Evolutionary conservation across 202 grass and related monocot species (phyloP).

Genomic region (Carex arenaria): DNA sequence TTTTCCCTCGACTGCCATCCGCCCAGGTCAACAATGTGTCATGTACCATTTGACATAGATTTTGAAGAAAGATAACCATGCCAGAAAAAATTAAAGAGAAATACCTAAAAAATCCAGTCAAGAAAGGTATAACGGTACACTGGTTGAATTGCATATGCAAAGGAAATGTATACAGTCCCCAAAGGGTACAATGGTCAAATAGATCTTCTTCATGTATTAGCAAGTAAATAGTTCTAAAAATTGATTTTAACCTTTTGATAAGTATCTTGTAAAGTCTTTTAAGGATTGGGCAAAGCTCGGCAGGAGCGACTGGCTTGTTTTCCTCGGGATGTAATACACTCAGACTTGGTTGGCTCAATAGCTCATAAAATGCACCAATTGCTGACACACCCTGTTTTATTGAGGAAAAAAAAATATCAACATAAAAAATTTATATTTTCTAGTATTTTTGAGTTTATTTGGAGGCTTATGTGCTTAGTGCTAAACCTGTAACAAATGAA

Average conservation of each 20-base stretch:
- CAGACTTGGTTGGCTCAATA: constrained; percentile 81
- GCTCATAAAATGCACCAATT: constrained; percentile 92
- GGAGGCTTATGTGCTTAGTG: neutral
- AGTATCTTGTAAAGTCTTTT: constrained; percentile 89
- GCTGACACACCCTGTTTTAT: constrained; percentile 75
- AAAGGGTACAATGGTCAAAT: neutral
- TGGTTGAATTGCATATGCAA: neutral
- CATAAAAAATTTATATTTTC: neutral
- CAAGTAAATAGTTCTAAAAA: neutral
- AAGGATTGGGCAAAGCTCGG: constrained; percentile 87
- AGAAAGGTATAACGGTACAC: neutral
- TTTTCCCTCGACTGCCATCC: too few species aligned
- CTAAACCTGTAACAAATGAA: neutral
- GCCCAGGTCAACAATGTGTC: neutral
- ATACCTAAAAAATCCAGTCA: neutral
- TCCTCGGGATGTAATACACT: constrained; percentile 86
- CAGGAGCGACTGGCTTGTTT: constrained; percentile 84
- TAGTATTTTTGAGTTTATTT: neutral
- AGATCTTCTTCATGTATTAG: neutral
- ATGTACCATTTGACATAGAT: neutral
- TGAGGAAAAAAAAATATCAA: neutral
- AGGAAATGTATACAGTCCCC: neutral
- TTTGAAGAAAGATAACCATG: neutral
- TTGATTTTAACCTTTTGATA: constrained; percentile 56
- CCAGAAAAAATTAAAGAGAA: neutral